phyloP scores from a whole-genome alignment of 177 flowering plant species.

The Vitis hybrid region DNA sequence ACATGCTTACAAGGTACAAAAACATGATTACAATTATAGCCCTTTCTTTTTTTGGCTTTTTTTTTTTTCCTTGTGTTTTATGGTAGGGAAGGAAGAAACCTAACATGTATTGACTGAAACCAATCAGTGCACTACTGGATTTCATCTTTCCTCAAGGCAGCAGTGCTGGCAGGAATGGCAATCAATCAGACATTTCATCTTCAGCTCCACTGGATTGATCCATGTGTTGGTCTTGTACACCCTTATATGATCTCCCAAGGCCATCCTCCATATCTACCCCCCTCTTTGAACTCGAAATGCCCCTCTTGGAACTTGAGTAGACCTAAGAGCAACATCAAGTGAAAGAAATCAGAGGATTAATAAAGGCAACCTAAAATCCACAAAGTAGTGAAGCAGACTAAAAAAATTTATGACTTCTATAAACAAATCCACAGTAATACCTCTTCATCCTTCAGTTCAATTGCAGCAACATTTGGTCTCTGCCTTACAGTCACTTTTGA shows the following conservation, averaged over 20 bases:
- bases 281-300: constrained; percentile 26
- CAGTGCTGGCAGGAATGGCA: not conserved
- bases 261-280: constrained; percentile 44
- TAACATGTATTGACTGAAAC: too few relatives aligned
- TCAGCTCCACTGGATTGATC: constrained; percentile 66
- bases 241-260: constrained; percentile 27
- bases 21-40: too few relatives aligned
- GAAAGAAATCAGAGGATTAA: not conserved
- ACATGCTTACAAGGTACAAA: too few relatives aligned
- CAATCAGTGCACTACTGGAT: too few relatives aligned
- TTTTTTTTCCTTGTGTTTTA: too few relatives aligned
- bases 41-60: too few relatives aligned
- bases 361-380: not conserved
- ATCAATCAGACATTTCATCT: constrained; percentile 60
- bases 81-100: too few relatives aligned
- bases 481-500: constrained; percentile 73
- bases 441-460: constrained; percentile 52
- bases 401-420: not conserved
- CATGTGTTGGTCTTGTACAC: constrained; percentile 23
- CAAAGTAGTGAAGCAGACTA: not conserved
- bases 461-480: constrained; percentile 45
- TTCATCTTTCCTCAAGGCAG: not conserved
- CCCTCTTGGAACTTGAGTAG: constrained; percentile 38
- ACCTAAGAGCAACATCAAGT: constrained; percentile 32
- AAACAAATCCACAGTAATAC: constrained; percentile 24